Percentiles rank a stretch among this genome's conserved stretches.
phyloP scores from a whole-genome alignment of 2,329 filamentous ascomycete species.

The Xylariaceae sp. region DNA sequence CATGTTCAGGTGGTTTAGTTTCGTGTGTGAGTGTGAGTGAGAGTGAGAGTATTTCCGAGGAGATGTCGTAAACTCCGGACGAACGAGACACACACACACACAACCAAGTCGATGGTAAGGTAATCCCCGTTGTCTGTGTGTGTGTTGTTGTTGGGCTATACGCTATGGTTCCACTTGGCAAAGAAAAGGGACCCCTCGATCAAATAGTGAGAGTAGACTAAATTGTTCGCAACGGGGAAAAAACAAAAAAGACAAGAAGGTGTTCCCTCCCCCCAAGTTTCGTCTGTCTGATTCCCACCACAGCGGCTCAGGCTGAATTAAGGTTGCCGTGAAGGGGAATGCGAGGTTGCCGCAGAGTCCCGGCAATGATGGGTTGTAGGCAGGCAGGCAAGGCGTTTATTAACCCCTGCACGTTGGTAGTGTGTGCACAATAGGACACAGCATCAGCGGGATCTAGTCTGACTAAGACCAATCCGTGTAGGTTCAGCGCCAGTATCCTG shows the following conservation, averaged over 20 bases:
- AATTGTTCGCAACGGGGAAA: background rate
- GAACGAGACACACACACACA: too few species aligned
- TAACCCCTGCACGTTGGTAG: conserved; percentile 1
- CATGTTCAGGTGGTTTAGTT: conserved; percentile 13
- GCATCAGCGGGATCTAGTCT: conserved; percentile 8
- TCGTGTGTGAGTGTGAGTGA: background rate
- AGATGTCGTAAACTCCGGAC: background rate
- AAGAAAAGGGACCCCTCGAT: background rate
- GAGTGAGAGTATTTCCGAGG: background rate
- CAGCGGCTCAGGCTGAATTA: conserved; percentile 16
- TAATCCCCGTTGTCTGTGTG: too few species aligned
- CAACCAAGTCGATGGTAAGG: too few species aligned
- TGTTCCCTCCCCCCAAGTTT: background rate
- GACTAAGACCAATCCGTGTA: conserved; percentile 15
- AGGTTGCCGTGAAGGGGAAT: conserved; percentile 16
- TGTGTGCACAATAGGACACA: conserved; percentile 6
- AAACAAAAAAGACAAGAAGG: too few species aligned
- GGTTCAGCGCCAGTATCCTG: background rate
- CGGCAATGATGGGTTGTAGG: conserved; percentile 13
- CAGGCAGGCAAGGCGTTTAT: conserved; percentile 8
- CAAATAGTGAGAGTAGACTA: background rate
- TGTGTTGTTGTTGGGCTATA: background rate
- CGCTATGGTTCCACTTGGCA: background rate
- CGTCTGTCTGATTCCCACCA: conserved; percentile 10
- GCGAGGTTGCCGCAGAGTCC: conserved; percentile 17